A percentile compares a stretch with the other conserved stretches of the same genome.
Evolutionary conservation across 2,329 filamentous ascomycete genomes (phyloP).

Genomic region (Eutypella sp.): DNA sequence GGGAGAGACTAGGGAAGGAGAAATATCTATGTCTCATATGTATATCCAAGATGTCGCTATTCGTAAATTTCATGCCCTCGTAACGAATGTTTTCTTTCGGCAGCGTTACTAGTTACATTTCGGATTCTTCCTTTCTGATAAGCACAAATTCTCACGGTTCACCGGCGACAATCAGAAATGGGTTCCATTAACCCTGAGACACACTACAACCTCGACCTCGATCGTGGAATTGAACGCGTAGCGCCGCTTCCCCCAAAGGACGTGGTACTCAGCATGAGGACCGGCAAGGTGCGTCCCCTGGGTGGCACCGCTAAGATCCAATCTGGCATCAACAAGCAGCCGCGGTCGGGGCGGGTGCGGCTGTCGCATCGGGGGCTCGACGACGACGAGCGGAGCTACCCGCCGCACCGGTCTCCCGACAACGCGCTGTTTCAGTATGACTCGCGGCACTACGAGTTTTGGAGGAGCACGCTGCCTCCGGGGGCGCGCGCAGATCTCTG

Average conservation of each 20-base stretch:
- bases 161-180: constrained; percentile 8
- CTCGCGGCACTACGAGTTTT: constrained; percentile 50
- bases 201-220: constrained; percentile 9
- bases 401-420: constrained; percentile 54
- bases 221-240: constrained; percentile 3
- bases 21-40: too few species aligned
- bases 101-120: too few species aligned
- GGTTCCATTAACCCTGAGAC: too few species aligned
- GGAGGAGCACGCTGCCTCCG: constrained; percentile 46
- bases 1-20: too few species aligned
- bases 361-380: constrained; percentile 47
- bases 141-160: too few species aligned
- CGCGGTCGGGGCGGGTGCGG: constrained; percentile 36
- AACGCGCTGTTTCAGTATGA: constrained; percentile 60
- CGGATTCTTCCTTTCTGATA: too few species aligned
- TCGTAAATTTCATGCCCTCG: too few species aligned
- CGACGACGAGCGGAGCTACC: constrained; percentile 55
- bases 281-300: constrained; percentile 50
- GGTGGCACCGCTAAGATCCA: constrained; percentile 42
- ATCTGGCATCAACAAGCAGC: constrained; percentile 53
- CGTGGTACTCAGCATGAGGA: constrained; percentile 50
- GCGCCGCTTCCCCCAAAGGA: constrained; percentile 33
- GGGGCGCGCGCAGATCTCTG: constrained; percentile 42
- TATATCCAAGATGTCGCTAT: too few species aligned
- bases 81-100: too few species aligned